Evolutionary conservation across 2,329 filamentous ascomycete genomes (phyloP).

Genomic region (Bipolaris victoriae): DNA sequence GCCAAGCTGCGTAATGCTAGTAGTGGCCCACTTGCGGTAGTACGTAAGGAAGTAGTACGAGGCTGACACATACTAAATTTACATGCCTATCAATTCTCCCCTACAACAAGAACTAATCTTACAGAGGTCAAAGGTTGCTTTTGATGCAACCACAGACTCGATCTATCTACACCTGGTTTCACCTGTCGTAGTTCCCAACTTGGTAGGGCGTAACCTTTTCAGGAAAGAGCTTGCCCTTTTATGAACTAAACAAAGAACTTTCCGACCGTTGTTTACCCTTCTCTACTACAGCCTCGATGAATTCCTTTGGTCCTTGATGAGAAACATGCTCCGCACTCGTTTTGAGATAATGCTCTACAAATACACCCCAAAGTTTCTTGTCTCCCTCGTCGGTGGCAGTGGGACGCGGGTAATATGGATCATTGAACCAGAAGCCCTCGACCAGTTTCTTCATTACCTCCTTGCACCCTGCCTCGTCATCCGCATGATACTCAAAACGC

Average conservation of each 20-base stretch:
- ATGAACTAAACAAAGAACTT: too few species aligned
- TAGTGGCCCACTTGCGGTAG: too few species aligned
- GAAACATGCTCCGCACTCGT: background rate
- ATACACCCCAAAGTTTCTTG: background rate
- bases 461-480: background rate
- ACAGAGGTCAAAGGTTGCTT: background rate
- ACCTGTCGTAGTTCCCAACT: background rate
- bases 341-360: background rate
- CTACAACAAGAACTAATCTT: background rate
- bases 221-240: too few species aligned
- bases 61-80: background rate
- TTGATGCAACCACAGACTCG: background rate
- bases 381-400: background rate
- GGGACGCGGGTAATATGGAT: conserved; percentile 15
- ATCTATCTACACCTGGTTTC: background rate
- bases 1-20: background rate
- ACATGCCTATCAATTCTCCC: background rate
- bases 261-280: background rate
- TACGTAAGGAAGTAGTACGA: background rate
- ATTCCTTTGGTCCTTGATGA: background rate
- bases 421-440: conserved; percentile 12
- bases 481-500: background rate
- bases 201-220: too few species aligned
- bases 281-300: background rate
- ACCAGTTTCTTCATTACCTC: conserved; percentile 3